A percentile compares a stretch with the other conserved stretches of the same genome.
These are phyloP conservation scores for Margaritispora aquatica DNA, from an alignment of 495 filamentous ascomycete genomes.

Conservation along the genomic window DNA sequence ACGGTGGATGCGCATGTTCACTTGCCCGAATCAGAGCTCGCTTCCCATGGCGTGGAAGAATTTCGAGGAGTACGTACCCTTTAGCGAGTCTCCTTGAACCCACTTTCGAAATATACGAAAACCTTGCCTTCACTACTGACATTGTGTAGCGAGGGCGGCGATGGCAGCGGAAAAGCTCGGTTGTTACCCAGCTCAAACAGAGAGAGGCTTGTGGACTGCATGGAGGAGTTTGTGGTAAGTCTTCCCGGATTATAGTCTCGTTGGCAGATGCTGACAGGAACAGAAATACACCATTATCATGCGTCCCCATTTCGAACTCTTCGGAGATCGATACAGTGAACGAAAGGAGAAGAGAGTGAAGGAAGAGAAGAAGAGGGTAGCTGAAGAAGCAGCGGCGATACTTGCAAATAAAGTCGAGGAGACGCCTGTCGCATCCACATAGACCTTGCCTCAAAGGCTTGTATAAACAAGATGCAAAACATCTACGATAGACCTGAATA, in stretches of 20 bases:
- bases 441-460: too few relatives aligned
- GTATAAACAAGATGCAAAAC: not conserved
- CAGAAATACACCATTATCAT: slow-evolving; percentile 61
- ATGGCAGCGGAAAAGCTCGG: slow-evolving; percentile 40
- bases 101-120: too few relatives aligned
- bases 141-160: slow-evolving; percentile 26
- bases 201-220: slow-evolving; percentile 65
- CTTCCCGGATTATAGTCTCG: not conserved
- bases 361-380: slow-evolving; percentile 21
- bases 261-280: not conserved
- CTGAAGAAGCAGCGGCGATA: not conserved
- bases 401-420: not conserved
- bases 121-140: not conserved
- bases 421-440: not conserved
- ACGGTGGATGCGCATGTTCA: slow-evolving; percentile 76
- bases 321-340: slow-evolving; percentile 62
- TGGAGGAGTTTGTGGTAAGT: slow-evolving; percentile 61
- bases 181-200: slow-evolving; percentile 57
- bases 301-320: slow-evolving; percentile 53
- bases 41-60: slow-evolving; percentile 61
- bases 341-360: slow-evolving; percentile 39
- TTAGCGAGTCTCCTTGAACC: not conserved
- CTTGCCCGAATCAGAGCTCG: slow-evolving; percentile 62
- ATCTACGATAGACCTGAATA: not conserved
- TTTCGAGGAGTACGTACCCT: slow-evolving; percentile 37